Evolutionary conservation across 257 asterid species (phyloP).

Genomic region (Solanum gandarillasii): DNA sequence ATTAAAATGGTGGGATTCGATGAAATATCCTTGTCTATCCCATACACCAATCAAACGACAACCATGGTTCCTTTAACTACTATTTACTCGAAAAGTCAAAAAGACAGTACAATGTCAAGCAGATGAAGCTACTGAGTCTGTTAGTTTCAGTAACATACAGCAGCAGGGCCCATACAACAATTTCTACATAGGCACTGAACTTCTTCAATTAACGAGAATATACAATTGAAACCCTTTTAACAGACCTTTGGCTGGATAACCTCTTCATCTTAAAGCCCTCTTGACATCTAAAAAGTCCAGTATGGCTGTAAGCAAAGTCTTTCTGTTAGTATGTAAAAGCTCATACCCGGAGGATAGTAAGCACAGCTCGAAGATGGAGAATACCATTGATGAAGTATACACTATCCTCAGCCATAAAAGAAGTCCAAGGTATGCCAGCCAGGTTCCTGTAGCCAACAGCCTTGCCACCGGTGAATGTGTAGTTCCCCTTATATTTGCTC

Average conservation of each 20-base stretch:
- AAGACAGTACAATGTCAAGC: neutral
- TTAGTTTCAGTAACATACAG: neutral
- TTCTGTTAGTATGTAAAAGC: neutral
- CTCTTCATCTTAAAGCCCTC: neutral
- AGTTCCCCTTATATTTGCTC: conserved; percentile 9
- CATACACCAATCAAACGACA: neutral
- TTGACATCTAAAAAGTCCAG: neutral
- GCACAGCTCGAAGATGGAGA: conserved; percentile 12
- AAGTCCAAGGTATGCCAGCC: conserved; percentile 6
- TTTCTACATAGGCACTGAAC: neutral
- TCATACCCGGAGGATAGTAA: neutral
- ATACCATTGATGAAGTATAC: conserved; percentile 4
- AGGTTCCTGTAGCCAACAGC: conserved; percentile 7
- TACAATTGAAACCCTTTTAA: neutral
- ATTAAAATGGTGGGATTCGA: neutral
- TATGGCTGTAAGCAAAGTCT: neutral
- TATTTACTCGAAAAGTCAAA: neutral
- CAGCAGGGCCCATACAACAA: neutral
- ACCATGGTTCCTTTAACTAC: neutral
- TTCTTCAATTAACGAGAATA: neutral
- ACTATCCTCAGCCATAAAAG: conserved; percentile 1
- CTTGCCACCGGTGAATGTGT: conserved; percentile 7
- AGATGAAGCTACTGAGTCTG: neutral
- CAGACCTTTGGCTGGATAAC: neutral
- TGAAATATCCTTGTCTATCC: neutral